phyloP scores from a whole-genome alignment of 2,329 filamentous ascomycete species.

The Orbilia javanica region DNA sequence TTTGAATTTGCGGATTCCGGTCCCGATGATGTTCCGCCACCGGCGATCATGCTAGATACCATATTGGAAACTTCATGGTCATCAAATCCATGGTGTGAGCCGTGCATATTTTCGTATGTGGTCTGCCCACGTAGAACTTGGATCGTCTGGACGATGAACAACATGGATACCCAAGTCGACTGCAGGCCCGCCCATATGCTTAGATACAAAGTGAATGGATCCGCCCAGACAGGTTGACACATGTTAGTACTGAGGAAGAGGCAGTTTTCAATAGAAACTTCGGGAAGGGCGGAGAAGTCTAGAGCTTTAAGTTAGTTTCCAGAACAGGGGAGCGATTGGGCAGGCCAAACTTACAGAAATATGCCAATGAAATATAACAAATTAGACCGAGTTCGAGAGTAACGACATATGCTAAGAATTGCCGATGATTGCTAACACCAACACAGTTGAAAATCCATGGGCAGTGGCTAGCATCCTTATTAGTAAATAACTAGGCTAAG shows the following conservation, averaged over 20 bases:
- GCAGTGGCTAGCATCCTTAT: constrained; percentile 77
- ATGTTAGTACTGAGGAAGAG: constrained; percentile 79
- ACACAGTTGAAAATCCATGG: constrained; percentile 98
- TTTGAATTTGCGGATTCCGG: constrained; percentile 76
- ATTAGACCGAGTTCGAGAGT: constrained; percentile 77
- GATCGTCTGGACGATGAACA: constrained; percentile 90
- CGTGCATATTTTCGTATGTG: constrained; percentile 96
- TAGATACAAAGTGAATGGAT: constrained; percentile 85
- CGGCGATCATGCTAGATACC: constrained; percentile 80
- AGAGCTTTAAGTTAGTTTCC: constrained; percentile 60
- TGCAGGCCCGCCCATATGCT: constrained; percentile 85
- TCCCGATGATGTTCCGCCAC: constrained; percentile 74
- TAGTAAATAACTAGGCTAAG: constrained; percentile 2
- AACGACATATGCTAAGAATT: constrained; percentile 92
- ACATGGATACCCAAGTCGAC: constrained; percentile 96
- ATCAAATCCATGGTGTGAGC: constrained; percentile 71
- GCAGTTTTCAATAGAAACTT: constrained; percentile 68
- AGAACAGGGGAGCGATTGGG: constrained; percentile 62
- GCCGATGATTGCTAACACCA: constrained; percentile 93
- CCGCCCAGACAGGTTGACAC: constrained; percentile 81
- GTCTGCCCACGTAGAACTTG: constrained; percentile 94
- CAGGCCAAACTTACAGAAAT: constrained; percentile 59
- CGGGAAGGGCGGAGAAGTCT: constrained; percentile 44
- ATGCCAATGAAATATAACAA: constrained; percentile 37
- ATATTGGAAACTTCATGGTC: constrained; percentile 68